Evolutionary conservation across 139 green algal species (phyloP).

Genomic region (Coelastrella sp.): DNA sequence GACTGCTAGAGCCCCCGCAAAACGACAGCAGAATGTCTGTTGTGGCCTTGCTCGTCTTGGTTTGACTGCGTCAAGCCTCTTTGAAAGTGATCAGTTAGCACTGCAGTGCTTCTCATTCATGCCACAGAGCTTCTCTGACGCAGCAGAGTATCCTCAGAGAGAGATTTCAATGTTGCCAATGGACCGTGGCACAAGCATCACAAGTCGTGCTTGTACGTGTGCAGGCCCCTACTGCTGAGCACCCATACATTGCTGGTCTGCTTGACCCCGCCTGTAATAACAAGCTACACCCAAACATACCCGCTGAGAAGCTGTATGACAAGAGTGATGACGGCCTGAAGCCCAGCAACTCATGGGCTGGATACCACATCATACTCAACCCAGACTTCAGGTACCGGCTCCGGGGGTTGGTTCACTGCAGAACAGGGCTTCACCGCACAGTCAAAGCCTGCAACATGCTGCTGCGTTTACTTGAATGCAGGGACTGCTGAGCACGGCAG

Average conservation of each 20-base stretch:
- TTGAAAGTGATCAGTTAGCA: no score
- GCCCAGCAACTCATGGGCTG: slow-evolving; percentile 80
- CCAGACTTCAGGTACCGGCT: slow-evolving; percentile 76
- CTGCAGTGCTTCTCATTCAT: no score
- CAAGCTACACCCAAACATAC: slow-evolving; percentile 85
- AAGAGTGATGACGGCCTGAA: slow-evolving; percentile 85
- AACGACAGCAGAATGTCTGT: no score
- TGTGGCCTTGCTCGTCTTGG: no score
- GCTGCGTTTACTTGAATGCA: background rate
- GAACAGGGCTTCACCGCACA: background rate
- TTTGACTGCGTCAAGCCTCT: no score
- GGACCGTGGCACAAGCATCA: background rate
- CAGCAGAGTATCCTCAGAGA: no score
- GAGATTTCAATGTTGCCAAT: no score
- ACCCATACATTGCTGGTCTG: slow-evolving; percentile 79
- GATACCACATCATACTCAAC: slow-evolving; percentile 87
- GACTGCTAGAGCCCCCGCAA: no score
- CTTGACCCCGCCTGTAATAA: slow-evolving; percentile 75
- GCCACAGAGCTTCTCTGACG: no score
- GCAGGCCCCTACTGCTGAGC: slow-evolving; percentile 60
- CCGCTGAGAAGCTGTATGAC: slow-evolving; percentile 88
- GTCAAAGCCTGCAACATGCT: background rate
- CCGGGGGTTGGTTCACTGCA: slow-evolving; percentile 17
- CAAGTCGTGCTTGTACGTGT: background rate
- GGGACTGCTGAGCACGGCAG: background rate